These are phyloP conservation scores for Penicillium tannophilum DNA, from an alignment of 495 filamentous ascomycete species.

Conservation along the genomic window DNA sequence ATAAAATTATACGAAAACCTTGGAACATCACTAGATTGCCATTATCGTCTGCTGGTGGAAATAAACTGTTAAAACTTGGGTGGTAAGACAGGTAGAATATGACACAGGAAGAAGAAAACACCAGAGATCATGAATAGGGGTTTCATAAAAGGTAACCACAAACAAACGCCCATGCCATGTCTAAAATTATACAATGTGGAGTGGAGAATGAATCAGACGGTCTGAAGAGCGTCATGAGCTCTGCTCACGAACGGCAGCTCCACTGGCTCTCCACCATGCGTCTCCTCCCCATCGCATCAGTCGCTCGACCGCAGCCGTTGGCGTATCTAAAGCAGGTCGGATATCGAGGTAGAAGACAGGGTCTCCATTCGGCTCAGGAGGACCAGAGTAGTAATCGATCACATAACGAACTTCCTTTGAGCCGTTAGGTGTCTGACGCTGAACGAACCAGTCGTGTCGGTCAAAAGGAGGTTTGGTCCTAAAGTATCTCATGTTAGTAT, in stretches of 20 bases:
- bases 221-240: constrained; percentile 17
- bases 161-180: constrained; percentile 34
- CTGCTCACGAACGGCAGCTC: constrained; percentile 56
- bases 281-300: constrained; percentile 88
- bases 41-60: not conserved
- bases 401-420: constrained; percentile 85
- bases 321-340: constrained; percentile 86
- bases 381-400: constrained; percentile 95
- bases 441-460: constrained; percentile 94
- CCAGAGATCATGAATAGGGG: constrained; percentile 1
- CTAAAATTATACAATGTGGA: constrained; percentile 30
- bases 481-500: constrained; percentile 11
- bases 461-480: constrained; percentile 90
- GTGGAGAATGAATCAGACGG: constrained; percentile 27
- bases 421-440: constrained; percentile 62
- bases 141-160: constrained; percentile 9
- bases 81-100: constrained; percentile 3
- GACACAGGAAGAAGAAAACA: constrained; percentile 1
- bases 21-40: not conserved
- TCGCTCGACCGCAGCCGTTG: constrained; percentile 78
- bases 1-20: no score
- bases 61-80: not conserved
- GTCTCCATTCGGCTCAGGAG: constrained; percentile 84
- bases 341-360: constrained; percentile 98
- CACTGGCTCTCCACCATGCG: constrained; percentile 89